phyloP scores from a whole-genome alignment of 2,329 filamentous ascomycete genomes.

The Trichoderma harzianum region DNA sequence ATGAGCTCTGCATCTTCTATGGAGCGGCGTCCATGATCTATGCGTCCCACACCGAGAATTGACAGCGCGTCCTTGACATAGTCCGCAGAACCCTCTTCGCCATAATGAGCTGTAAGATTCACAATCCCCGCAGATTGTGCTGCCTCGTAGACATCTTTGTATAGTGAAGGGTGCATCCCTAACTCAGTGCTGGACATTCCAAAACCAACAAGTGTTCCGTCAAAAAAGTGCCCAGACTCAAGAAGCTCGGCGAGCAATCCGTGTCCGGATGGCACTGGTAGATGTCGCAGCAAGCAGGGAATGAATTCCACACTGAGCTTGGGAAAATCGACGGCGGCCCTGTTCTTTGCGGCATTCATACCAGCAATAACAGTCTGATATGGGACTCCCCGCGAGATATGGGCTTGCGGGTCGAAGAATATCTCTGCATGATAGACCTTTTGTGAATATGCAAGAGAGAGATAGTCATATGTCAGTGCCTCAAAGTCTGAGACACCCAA shows the following conservation, averaged over 20 bases:
- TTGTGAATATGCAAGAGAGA: constrained; percentile 59
- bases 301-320: constrained; percentile 64
- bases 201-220: constrained; percentile 58
- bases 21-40: constrained; percentile 71
- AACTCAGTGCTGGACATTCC: constrained; percentile 66
- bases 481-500: constrained; percentile 66
- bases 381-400: constrained; percentile 59
- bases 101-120: constrained; percentile 68
- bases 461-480: constrained; percentile 68
- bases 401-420: constrained; percentile 79
- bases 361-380: constrained; percentile 64
- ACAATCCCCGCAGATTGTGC: constrained; percentile 51
- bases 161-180: constrained; percentile 55
- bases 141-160: constrained; percentile 55
- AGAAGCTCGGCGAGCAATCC: constrained; percentile 30
- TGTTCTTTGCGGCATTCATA: constrained; percentile 56
- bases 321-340: constrained; percentile 57
- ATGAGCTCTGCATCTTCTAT: constrained; percentile 58
- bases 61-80: constrained; percentile 65
- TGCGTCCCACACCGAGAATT: constrained; percentile 58
- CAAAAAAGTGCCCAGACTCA: constrained; percentile 42
- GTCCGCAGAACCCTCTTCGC: constrained; percentile 67
- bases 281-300: constrained; percentile 68
- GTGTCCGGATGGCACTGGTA: constrained; percentile 58
- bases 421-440: constrained; percentile 71